Percentiles rank a stretch among this genome's conserved stretches.
Conservation (phyloP, 176 grass and related monocot genomes). For the Urochloa ruziziensis region DNA sequence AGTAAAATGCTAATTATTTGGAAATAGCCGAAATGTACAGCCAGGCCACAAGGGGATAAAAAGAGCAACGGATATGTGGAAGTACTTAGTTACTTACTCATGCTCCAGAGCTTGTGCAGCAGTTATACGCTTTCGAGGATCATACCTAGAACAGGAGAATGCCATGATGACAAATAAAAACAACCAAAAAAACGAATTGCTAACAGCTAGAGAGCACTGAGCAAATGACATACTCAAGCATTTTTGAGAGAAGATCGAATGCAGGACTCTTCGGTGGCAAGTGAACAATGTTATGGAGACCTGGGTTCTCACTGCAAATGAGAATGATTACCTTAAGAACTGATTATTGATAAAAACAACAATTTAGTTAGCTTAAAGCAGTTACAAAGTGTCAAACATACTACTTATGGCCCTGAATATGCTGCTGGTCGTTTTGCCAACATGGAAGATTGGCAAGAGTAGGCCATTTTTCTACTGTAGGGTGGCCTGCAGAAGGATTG, state of each 20-base stretch:
- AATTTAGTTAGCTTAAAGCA: background rate
- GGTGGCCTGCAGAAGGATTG: constrained; percentile 70
- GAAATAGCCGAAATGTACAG: constrained; percentile 12
- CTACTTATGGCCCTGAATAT: constrained; percentile 92
- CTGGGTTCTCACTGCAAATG: constrained; percentile 76
- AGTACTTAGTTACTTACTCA: constrained; percentile 80
- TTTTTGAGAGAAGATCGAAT: constrained; percentile 95
- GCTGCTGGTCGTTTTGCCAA: constrained; percentile 88
- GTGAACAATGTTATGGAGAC: constrained; percentile 88
- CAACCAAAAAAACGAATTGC: constrained; percentile 10
- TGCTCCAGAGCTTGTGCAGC: constrained; percentile 95
- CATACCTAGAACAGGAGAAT: constrained; percentile 72
- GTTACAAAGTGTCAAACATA: constrained; percentile 47
- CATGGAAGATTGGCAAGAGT: constrained; percentile 88
- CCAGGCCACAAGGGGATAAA: background rate
- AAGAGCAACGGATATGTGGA: constrained; percentile 18
- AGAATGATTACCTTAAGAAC: constrained; percentile 23
- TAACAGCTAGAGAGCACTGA: constrained; percentile 25
- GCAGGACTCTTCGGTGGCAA: constrained; percentile 71
- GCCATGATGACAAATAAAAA: constrained; percentile 17
- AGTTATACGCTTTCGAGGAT: constrained; percentile 92
- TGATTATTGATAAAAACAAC: background rate
- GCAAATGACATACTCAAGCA: constrained; percentile 78
- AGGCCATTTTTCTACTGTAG: constrained; percentile 96
- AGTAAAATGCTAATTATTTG: background rate